Conservation (phyloP, 2,329 filamentous ascomycete species). For the Hypomyces rosellus region DNA sequence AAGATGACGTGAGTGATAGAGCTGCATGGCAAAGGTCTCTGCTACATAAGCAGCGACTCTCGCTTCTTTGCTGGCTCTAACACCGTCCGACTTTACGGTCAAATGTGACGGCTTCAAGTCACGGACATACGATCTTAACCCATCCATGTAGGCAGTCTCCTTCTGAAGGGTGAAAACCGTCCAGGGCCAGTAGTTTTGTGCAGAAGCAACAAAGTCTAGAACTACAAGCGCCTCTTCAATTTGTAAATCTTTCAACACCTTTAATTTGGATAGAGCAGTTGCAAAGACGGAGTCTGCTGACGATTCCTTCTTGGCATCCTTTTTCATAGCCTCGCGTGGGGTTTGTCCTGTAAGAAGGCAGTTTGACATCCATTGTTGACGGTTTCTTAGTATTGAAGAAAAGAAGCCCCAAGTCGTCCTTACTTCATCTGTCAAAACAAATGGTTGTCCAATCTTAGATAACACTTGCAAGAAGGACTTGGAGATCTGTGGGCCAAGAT, state of each 20-base stretch:
- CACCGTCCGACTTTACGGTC: slow-evolving; percentile 48
- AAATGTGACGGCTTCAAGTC: slow-evolving; percentile 46
- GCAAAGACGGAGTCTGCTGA: slow-evolving; percentile 61
- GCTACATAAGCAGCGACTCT: slow-evolving; percentile 75
- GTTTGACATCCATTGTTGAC: slow-evolving; percentile 94
- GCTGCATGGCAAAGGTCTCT: slow-evolving; percentile 83
- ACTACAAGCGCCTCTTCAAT: slow-evolving; percentile 65
- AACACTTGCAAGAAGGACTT: slow-evolving; percentile 78
- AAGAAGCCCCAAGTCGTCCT: slow-evolving; percentile 78
- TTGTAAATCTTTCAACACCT: slow-evolving; percentile 57
- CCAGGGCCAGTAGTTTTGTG: slow-evolving; percentile 95
- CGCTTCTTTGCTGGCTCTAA: slow-evolving; percentile 55
- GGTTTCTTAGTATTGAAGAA: slow-evolving; percentile 76
- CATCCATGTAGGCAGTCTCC: slow-evolving; percentile 65
- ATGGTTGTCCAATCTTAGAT: slow-evolving; percentile 68
- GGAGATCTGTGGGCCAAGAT: slow-evolving; percentile 74
- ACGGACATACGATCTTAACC: slow-evolving; percentile 64
- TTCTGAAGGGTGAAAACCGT: slow-evolving; percentile 74
- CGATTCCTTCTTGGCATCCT: slow-evolving; percentile 43
- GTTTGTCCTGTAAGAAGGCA: slow-evolving; percentile 85
- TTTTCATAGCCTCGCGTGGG: slow-evolving; percentile 66
- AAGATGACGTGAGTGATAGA: slow-evolving; percentile 77
- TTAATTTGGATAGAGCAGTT: slow-evolving; percentile 65
- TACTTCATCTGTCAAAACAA: slow-evolving; percentile 58
- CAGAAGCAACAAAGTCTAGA: slow-evolving; percentile 78